Evolutionary conservation across 2,329 filamentous ascomycete species (phyloP), one percentile per base, ranked within the genome.

Genomic region (Davidsoniella virescens): DNA sequence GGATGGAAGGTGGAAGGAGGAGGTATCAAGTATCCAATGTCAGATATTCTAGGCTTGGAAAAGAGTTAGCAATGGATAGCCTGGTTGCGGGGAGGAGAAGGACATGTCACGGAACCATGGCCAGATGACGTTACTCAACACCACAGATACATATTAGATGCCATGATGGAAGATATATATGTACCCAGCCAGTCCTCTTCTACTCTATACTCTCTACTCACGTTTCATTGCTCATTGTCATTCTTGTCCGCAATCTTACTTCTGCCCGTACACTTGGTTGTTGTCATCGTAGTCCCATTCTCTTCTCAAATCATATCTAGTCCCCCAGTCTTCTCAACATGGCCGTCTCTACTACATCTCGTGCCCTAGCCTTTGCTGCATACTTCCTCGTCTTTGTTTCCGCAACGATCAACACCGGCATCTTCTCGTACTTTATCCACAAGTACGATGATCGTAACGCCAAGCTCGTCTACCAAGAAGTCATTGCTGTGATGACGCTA

Each of bases 321-420:
- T 14, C n/a, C 12, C 17, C 29, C 10, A 10, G 23, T 7, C 17
- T 5, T 39, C 12, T 33, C 26, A 50, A 20, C 2, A 50, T 50
- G 44, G 16, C 18, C 14, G 33, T 43, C 25, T n/a, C 37, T 17
- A 20, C 38, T 37, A 23, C 38, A 14, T 39, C 39, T 25, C 50
- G 50, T 25, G 20, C 39, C 18, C 3, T 46, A 6, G 38, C 56
- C 29, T 52, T 55, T 16, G 49, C 25, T 45, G 56, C 54, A 49
- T 54, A 60, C 53, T 50, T 59, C 18, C 49, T 59, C 39, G 48
- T 59, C 5, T 59, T 57, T 45, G 29, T 47, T 23, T 59, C 55
- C 12, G 47, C 59, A 2, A n/a, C 51, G 10, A 58, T 60, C 23
- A 56, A 57, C 43, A 58, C 54, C 4, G 58, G 56, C 14, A 49